phyloP scores from a whole-genome alignment of 495 filamentous ascomycete genomes.

The Parmelia sp. region DNA sequence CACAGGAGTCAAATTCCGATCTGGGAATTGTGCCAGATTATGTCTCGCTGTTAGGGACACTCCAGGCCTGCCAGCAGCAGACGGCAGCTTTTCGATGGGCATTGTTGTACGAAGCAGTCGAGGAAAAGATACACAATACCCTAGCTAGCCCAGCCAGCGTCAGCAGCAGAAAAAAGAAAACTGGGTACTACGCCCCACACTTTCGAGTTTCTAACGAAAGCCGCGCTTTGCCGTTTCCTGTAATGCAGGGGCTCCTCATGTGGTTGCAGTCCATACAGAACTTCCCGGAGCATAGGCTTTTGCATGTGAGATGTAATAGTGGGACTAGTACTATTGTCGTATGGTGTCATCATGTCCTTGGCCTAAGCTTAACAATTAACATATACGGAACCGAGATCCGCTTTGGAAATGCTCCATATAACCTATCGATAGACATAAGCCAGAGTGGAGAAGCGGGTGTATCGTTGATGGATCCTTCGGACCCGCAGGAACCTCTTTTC shows the following conservation, averaged over 20 bases:
- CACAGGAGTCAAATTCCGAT: slow-evolving; percentile 7
- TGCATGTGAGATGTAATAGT: slow-evolving; percentile 15
- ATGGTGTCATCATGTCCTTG: slow-evolving; percentile 23
- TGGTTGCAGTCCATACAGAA: slow-evolving; percentile 21
- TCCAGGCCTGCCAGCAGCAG: slow-evolving; percentile 19
- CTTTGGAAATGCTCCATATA: slow-evolving; percentile 16
- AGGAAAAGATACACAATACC: slow-evolving; percentile 8
- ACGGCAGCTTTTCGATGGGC: slow-evolving; percentile 19
- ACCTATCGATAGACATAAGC: slow-evolving; percentile 8
- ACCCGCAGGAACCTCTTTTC: slow-evolving; percentile 22
- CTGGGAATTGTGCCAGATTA: slow-evolving; percentile 11
- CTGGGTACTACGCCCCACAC: too few relatives aligned
- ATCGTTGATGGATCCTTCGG: slow-evolving; percentile 17
- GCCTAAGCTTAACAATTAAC: slow-evolving; percentile 12
- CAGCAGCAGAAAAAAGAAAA: not conserved
- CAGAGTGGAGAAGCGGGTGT: not conserved
- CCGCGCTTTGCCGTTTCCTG: slow-evolving; percentile 15
- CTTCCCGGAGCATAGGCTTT: slow-evolving; percentile 19
- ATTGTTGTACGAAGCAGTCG: slow-evolving; percentile 14
- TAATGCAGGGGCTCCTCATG: slow-evolving; percentile 19
- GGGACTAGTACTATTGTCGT: slow-evolving; percentile 22
- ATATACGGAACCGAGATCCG: not conserved
- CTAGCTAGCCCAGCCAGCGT: not conserved
- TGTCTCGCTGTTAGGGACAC: slow-evolving; percentile 11
- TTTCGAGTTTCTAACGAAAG: too few relatives aligned